phyloP scores from a whole-genome alignment of 2,329 filamentous ascomycete genomes.

The Cladosporium sp. region DNA sequence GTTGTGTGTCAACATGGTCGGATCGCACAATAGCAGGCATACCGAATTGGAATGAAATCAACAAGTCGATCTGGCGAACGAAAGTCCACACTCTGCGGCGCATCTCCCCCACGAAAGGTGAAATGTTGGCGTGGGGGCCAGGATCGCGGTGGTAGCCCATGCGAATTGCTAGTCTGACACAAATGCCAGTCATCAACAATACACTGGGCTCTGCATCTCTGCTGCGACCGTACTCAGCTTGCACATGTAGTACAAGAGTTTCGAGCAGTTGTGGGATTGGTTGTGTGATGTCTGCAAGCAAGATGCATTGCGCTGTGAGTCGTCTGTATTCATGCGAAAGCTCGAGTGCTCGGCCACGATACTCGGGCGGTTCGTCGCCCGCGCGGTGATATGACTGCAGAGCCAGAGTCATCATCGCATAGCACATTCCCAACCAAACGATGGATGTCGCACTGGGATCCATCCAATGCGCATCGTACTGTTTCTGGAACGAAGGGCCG shows the following conservation, averaged over 20 bases:
- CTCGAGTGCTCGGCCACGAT: slow-evolving; percentile 62
- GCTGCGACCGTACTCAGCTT: slow-evolving; percentile 71
- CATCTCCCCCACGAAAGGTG: slow-evolving; percentile 75
- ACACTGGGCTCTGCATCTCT: slow-evolving; percentile 72
- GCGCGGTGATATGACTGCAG: slow-evolving; percentile 78
- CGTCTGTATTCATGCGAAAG: slow-evolving; percentile 60
- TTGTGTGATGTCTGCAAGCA: slow-evolving; percentile 74
- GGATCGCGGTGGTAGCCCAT: slow-evolving; percentile 80
- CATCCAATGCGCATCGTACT: slow-evolving; percentile 69
- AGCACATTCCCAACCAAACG: slow-evolving; percentile 77
- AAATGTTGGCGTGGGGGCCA: slow-evolving; percentile 69
- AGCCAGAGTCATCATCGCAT: slow-evolving; percentile 73
- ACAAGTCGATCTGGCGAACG: slow-evolving; percentile 69
- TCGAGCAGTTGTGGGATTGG: slow-evolving; percentile 75
- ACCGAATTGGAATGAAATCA: slow-evolving; percentile 73
- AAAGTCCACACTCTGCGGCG: slow-evolving; percentile 64
- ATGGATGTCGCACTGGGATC: slow-evolving; percentile 70
- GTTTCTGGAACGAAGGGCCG: slow-evolving; percentile 77
- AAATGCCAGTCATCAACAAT: slow-evolving; percentile 60
- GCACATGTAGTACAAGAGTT: slow-evolving; percentile 72
- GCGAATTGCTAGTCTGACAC: slow-evolving; percentile 64
- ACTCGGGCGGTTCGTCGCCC: slow-evolving; percentile 77
- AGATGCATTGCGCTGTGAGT: slow-evolving; percentile 74
- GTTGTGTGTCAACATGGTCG: slow-evolving; percentile 71
- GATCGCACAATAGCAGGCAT: slow-evolving; percentile 67